phyloP scores from a whole-genome alignment of 192 early-diverging fungal genomes.

The Chytriomyces sp. region DNA sequence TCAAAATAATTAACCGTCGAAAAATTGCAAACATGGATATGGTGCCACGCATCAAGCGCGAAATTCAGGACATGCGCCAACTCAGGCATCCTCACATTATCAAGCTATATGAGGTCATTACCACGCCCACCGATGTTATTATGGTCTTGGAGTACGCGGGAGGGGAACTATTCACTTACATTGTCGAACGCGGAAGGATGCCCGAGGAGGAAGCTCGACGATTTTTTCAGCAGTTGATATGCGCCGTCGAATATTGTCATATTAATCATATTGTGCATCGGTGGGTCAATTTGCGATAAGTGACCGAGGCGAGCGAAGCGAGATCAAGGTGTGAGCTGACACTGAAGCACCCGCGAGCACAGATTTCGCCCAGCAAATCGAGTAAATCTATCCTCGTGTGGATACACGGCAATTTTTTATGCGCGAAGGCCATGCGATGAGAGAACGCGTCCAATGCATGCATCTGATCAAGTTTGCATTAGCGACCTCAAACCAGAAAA shows the following conservation, averaged over 20 bases:
- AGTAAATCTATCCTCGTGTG: too few species aligned
- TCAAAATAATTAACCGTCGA: slow-evolving; percentile 93
- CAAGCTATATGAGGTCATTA: slow-evolving; percentile 98
- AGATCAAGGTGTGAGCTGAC: background rate
- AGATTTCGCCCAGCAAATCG: too few species aligned
- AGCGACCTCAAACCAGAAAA: slow-evolving; percentile 64
- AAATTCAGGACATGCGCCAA: slow-evolving; percentile 92
- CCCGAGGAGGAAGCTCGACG: slow-evolving; percentile 55
- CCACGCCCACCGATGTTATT: slow-evolving; percentile 93
- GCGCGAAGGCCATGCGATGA: too few species aligned
- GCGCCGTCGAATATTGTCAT: slow-evolving; percentile 64
- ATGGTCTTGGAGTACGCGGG: slow-evolving; percentile 97
- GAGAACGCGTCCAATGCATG: too few species aligned
- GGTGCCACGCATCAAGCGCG: slow-evolving; percentile 92
- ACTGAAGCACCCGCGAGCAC: too few species aligned
- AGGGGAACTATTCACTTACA: slow-evolving; percentile 95
- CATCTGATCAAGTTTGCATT: too few species aligned
- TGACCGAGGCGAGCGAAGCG: background rate
- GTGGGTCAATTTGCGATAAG: background rate
- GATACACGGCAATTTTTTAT: too few species aligned
- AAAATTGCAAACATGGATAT: slow-evolving; percentile 94
- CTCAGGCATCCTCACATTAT: slow-evolving; percentile 98
- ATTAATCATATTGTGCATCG: slow-evolving; percentile 60
- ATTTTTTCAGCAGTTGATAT: slow-evolving; percentile 61
- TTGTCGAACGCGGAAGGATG: slow-evolving; percentile 74